Conservation (phyloP, 2,329 filamentous ascomycete species). For the Sporothrix curviconia region DNA sequence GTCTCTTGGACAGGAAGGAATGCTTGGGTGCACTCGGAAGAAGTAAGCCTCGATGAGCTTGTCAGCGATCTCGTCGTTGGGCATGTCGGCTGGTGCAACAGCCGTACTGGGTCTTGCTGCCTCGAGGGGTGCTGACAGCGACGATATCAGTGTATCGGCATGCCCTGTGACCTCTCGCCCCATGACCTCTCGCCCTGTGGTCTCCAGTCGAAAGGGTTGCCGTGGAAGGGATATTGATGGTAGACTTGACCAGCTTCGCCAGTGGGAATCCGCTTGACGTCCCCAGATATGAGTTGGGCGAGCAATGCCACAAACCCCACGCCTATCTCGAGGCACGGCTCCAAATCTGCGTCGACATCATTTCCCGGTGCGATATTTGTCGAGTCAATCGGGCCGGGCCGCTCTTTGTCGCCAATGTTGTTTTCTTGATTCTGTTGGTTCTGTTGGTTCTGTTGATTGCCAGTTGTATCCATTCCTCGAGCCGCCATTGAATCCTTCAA, state of each 20-base stretch:
- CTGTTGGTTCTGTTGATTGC: neutral
- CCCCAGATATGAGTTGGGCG: slow-evolving; percentile 9
- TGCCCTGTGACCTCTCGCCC: neutral
- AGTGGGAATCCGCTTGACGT: slow-evolving; percentile 12
- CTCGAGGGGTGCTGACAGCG: neutral
- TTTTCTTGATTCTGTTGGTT: too few species aligned
- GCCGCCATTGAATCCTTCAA: neutral
- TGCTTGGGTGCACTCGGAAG: slow-evolving; percentile 5
- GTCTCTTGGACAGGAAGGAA: neutral
- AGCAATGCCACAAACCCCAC: slow-evolving; percentile 10
- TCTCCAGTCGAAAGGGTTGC: neutral
- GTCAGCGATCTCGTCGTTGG: slow-evolving; percentile 5
- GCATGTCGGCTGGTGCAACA: slow-evolving; percentile 2
- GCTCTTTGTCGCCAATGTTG: neutral
- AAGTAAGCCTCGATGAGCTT: slow-evolving; percentile 8
- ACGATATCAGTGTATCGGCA: neutral
- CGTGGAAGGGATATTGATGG: slow-evolving; percentile 5
- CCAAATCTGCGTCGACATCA: neutral
- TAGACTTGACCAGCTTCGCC: slow-evolving; percentile 8
- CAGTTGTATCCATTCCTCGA: neutral
- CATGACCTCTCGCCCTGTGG: too few species aligned
- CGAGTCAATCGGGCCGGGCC: neutral
- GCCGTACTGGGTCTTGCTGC: neutral
- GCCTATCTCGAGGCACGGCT: slow-evolving; percentile 3
- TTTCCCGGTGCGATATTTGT: neutral